Percentiles rank a stretch among this genome's conserved stretches.
These are phyloP conservation scores for Talaromyces proteolyticus DNA, from an alignment of 495 filamentous ascomycete genomes.

Conservation along the genomic window DNA sequence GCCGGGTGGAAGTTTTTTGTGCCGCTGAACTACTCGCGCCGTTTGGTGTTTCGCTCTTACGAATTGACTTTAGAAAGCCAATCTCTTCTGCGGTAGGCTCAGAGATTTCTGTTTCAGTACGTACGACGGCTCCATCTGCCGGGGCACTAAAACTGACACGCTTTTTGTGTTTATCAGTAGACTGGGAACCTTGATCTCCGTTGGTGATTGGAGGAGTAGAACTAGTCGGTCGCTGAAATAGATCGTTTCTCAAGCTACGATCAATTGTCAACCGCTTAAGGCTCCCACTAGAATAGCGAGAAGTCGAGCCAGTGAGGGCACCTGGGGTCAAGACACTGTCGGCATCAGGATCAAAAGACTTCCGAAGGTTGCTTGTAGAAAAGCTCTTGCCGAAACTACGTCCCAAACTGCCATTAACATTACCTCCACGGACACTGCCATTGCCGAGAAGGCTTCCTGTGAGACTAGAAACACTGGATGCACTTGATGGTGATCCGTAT, in stretches of 20 bases:
- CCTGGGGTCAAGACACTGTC: conserved; percentile 85
- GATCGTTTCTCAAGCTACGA: conserved; percentile 69
- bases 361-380: conserved; percentile 62
- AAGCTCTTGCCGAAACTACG: conserved; percentile 53
- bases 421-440: conserved; percentile 45
- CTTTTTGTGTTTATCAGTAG: conserved; percentile 57
- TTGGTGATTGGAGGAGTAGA: conserved; percentile 45
- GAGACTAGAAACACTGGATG: conserved; percentile 61
- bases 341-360: conserved; percentile 54
- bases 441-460: conserved; percentile 62
- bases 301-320: conserved; percentile 69
- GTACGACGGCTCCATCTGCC: conserved; percentile 37
- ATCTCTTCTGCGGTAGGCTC: conserved; percentile 60
- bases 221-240: conserved; percentile 50
- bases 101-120: conserved; percentile 38
- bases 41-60: conserved; percentile 45
- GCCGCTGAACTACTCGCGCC: conserved; percentile 20
- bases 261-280: conserved; percentile 90
- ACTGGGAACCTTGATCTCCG: conserved; percentile 34
- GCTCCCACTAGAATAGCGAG: conserved; percentile 57
- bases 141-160: conserved; percentile 83
- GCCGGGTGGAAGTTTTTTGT: conserved; percentile 25
- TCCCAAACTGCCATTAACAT: conserved; percentile 50
- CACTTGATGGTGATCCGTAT: conserved; percentile 75
- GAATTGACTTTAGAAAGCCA: conserved; percentile 56